Base-by-base conservation (phyloP, 495 filamentous ascomycete species). In the Evernia prunastri region DNA sequence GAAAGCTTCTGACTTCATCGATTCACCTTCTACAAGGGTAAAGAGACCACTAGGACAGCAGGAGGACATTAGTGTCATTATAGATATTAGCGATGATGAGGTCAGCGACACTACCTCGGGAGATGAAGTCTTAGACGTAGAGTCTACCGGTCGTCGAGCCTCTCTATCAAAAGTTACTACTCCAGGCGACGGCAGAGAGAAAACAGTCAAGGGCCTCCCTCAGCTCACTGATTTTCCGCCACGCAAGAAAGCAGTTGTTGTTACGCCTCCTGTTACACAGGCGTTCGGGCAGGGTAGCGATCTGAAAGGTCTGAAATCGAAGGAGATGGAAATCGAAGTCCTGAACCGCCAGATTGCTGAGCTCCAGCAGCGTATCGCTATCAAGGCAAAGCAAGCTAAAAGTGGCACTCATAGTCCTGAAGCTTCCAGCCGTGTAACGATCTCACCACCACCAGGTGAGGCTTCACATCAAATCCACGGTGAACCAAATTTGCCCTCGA, bases 1-100 rank as follows among this genome's bases (percentile, higher is more conserved):
- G n/a, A 88, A 89, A 51, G 91, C 92, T 42, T 82, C 89, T 18
- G 92, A 96, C 70, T 92, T 96, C 59, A 79, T 79, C 51, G 84
- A 84, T 64, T 77, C 84, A 66, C 60, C 77, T 58, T 58, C 76
- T 25, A 69, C 75, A 20, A 71, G 79, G n/a, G 69, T 79, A 36
- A 94, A 90, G 70, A 84, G 85, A 58, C 80, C 83, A 20, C 88
- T 87, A 65, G 83, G 80, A 39, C 81, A 74, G 5, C 69, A 69
- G 20, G 63, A 62, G 10, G 68, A 62, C 61, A 39, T 56, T 64
- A 76, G 73, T 58, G 73, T 83, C 11, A 70, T 82, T 35, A 96
- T 97, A 70, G 89, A 96, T 63, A 86, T 95, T 40, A 96, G 84
- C 67, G 86, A 86, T 31, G 83, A 87, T 64, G 86, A 86, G 56